These are phyloP conservation scores for Phytophthora idaei DNA, from an alignment of 352 stramenopile species.

Conservation along the genomic window DNA sequence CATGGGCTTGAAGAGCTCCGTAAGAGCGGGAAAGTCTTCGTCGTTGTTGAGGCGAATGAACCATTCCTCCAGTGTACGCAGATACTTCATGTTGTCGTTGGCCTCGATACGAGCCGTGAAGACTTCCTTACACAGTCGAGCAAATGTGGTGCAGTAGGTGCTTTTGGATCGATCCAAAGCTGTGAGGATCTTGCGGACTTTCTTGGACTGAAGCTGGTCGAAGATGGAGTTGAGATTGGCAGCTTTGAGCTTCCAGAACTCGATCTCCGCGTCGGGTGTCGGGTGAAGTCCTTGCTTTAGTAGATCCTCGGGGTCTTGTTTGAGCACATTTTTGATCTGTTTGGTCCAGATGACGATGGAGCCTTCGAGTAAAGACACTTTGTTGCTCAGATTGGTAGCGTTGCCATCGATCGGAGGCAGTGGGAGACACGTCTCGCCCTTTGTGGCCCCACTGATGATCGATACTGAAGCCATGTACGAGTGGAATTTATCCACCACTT, in stretches of 20 bases:
- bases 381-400: slow-evolving; percentile 84
- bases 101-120: slow-evolving; percentile 96
- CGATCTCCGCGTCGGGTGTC: slow-evolving; percentile 97
- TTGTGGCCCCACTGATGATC: slow-evolving; percentile 97
- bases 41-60: slow-evolving; percentile 96
- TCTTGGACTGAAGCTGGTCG: slow-evolving; percentile 93
- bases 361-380: slow-evolving; percentile 96
- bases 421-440: slow-evolving; percentile 96
- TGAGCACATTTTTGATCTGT: slow-evolving; percentile 98
- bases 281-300: slow-evolving; percentile 96
- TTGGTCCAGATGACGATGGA: slow-evolving; percentile 99
- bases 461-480: slow-evolving; percentile 95
- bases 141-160: slow-evolving; percentile 97
- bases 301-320: slow-evolving; percentile 96
- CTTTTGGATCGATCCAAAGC: slow-evolving; percentile 95
- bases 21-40: slow-evolving; percentile 93
- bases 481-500: slow-evolving; percentile 98
- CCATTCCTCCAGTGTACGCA: slow-evolving; percentile 96
- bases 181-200: slow-evolving; percentile 94
- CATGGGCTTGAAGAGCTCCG: slow-evolving; percentile 97
- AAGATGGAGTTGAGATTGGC: slow-evolving; percentile 96
- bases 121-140: slow-evolving; percentile 97
- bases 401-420: slow-evolving; percentile 92
- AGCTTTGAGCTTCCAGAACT: slow-evolving; percentile 98
- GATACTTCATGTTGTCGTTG: slow-evolving; percentile 99